Evolutionary conservation across 1,139 yeast genomes (phyloP).

Genomic region (Pichia sp.): DNA sequence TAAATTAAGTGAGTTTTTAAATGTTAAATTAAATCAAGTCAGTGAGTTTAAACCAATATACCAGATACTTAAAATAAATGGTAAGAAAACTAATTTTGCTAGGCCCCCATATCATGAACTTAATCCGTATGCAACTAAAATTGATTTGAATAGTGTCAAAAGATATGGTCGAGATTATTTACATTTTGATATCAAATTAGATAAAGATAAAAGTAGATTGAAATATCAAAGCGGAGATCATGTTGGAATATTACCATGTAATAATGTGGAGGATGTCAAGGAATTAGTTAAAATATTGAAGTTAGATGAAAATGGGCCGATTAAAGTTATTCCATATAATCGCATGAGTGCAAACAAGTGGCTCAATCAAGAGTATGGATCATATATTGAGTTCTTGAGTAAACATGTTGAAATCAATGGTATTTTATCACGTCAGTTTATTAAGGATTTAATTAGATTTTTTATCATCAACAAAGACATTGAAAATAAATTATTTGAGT

Average conservation of each 20-base stretch:
- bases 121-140: constrained; percentile 74
- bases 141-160: constrained; percentile 57
- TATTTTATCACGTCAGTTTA: constrained; percentile 78
- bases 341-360: constrained; percentile 11
- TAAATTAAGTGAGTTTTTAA: constrained; percentile 33
- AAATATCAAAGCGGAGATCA: constrained; percentile 94
- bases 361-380: not conserved
- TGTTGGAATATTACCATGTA: constrained; percentile 88
- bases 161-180: constrained; percentile 52
- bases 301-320: not conserved
- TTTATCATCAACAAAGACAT: constrained; percentile 56
- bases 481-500: constrained; percentile 40
- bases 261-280: constrained; percentile 62
- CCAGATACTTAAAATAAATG: constrained; percentile 15
- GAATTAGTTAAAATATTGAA: constrained; percentile 53
- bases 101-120: constrained; percentile 62
- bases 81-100: constrained; percentile 36
- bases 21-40: constrained; percentile 43
- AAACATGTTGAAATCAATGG: constrained; percentile 86
- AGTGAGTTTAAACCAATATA: constrained; percentile 9
- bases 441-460: constrained; percentile 64
- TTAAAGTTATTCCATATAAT: constrained; percentile 9
- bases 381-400: constrained; percentile 75
- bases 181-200: constrained; percentile 64
- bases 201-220: constrained; percentile 60